phyloP scores from a whole-genome alignment of 2,329 filamentous ascomycete genomes.

The Calonectria pauciramosa region DNA sequence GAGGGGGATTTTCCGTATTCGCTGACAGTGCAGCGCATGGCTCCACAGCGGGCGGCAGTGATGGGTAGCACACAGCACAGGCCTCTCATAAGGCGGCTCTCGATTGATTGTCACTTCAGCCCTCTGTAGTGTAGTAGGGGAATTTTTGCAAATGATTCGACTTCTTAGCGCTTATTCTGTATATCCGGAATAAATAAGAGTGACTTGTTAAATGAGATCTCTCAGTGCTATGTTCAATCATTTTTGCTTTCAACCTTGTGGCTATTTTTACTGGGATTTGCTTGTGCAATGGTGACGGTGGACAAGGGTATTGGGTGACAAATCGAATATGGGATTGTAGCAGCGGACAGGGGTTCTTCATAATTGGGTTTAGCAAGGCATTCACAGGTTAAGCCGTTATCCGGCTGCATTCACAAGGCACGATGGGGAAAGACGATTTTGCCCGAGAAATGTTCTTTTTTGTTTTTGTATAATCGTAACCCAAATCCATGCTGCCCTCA shows the following conservation, averaged over 20 bases:
- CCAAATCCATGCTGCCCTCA: slow-evolving; percentile 36
- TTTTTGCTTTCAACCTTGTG: background rate
- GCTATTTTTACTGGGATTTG: background rate
- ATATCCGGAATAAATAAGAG: background rate
- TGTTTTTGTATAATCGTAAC: slow-evolving; percentile 29
- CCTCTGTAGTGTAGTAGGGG: background rate
- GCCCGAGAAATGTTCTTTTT: slow-evolving; percentile 35
- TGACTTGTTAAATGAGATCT: background rate
- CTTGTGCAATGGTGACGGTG: background rate
- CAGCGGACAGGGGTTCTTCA: background rate
- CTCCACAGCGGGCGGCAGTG: background rate
- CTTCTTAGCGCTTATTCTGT: background rate
- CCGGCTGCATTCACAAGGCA: background rate
- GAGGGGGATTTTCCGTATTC: background rate
- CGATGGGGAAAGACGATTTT: background rate
- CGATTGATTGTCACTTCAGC: background rate
- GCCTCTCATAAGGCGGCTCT: background rate
- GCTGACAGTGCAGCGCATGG: background rate
- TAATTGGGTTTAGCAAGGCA: background rate
- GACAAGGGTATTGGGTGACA: background rate
- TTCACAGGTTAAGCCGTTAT: background rate
- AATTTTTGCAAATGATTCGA: background rate
- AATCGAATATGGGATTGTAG: background rate
- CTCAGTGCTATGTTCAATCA: background rate
- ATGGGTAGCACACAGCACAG: background rate